These are phyloP conservation scores for Talaromyces borbonicus DNA, from an alignment of 495 filamentous ascomycete genomes.

Conservation along the genomic window DNA sequence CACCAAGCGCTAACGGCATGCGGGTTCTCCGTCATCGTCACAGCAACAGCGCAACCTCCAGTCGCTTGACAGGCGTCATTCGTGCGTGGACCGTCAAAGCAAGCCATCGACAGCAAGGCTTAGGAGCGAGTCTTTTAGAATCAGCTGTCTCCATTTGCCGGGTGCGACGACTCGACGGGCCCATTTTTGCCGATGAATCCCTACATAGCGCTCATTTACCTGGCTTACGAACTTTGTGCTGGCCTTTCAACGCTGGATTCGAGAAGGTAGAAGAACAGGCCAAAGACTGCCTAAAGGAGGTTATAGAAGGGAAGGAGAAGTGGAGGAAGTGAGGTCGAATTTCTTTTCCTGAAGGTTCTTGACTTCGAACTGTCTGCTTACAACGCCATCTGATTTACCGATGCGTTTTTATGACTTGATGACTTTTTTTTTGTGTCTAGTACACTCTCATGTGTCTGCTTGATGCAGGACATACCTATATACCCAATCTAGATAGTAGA, in stretches of 20 bases:
- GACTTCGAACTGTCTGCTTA: neutral
- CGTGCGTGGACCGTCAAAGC: slow-evolving; percentile 66
- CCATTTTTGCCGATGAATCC: slow-evolving; percentile 47
- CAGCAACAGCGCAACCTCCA: slow-evolving; percentile 7
- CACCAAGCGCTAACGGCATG: slow-evolving; percentile 3
- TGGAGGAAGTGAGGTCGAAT: neutral
- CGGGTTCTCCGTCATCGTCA: neutral
- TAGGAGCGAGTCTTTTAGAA: slow-evolving; percentile 59
- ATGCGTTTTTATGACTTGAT: slow-evolving; percentile 1
- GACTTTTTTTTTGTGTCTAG: neutral
- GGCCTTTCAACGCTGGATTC: slow-evolving; percentile 48
- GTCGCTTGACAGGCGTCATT: slow-evolving; percentile 34
- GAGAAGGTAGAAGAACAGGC: slow-evolving; percentile 45
- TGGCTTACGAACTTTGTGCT: slow-evolving; percentile 47
- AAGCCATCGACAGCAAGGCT: slow-evolving; percentile 53
- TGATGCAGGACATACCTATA: slow-evolving; percentile 1
- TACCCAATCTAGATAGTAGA: neutral
- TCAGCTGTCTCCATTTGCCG: slow-evolving; percentile 50
- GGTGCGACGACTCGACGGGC: slow-evolving; percentile 43
- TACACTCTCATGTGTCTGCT: neutral
- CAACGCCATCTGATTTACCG: neutral
- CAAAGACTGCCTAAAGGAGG: slow-evolving; percentile 37
- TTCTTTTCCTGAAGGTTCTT: too few relatives aligned
- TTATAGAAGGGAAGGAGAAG: slow-evolving; percentile 8
- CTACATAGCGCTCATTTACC: slow-evolving; percentile 47